Conservation (phyloP, 2,329 filamentous ascomycete species). For the Fusarium transvaalense region DNA sequence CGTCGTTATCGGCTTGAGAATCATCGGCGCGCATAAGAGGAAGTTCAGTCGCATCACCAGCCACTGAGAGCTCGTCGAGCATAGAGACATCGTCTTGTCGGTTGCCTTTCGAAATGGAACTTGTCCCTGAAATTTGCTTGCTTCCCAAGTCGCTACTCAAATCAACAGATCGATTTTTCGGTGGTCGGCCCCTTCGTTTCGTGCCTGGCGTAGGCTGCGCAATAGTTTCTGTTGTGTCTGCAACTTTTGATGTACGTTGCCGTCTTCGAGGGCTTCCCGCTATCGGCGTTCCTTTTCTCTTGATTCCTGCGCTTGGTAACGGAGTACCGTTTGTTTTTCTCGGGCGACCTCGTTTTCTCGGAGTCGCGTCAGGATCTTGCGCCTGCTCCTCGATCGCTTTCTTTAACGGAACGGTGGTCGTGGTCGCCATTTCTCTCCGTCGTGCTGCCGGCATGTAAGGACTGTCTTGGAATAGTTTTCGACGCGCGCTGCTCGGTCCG, state of each 20-base stretch:
- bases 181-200: constrained; percentile 49
- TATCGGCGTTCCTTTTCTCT: constrained; percentile 62
- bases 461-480: constrained; percentile 61
- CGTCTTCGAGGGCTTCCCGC: constrained; percentile 53
- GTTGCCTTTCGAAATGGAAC: constrained; percentile 28
- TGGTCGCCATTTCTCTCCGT: constrained; percentile 58
- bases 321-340: constrained; percentile 67
- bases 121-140: constrained; percentile 36
- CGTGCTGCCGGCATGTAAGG: constrained; percentile 53
- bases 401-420: constrained; percentile 65
- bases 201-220: constrained; percentile 52
- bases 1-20: constrained; percentile 48
- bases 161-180: constrained; percentile 41
- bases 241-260: constrained; percentile 50
- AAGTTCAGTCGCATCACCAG: constrained; percentile 34
- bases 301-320: constrained; percentile 57
- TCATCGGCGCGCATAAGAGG: constrained; percentile 44
- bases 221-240: constrained; percentile 43
- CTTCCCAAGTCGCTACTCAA: constrained; percentile 36
- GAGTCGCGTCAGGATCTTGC: constrained; percentile 53
- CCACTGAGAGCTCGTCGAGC: constrained; percentile 47
- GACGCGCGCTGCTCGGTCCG: constrained; percentile 52
- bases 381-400: constrained; percentile 54
- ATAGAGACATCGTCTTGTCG: constrained; percentile 44
- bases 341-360: constrained; percentile 60